phyloP scores from a whole-genome alignment of 2,329 filamentous ascomycete species.

The Penicillium thymicola region DNA sequence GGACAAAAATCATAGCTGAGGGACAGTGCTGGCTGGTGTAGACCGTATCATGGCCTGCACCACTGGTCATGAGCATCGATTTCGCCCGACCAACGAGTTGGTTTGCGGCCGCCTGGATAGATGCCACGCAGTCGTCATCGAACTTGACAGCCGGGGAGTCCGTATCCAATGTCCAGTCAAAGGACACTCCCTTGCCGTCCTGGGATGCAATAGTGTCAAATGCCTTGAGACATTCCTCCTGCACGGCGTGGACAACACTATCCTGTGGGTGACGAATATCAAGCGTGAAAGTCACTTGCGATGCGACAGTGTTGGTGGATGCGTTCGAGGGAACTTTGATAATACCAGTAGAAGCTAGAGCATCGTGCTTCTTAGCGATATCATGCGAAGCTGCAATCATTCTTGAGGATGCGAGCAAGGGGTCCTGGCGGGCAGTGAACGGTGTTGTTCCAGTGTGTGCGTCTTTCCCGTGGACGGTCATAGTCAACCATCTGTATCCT shows the following conservation, averaged over 20 bases:
- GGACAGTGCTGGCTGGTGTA: constrained; percentile 54
- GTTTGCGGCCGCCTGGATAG: constrained; percentile 56
- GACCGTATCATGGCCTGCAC: constrained; percentile 60
- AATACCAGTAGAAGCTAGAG: constrained; percentile 64
- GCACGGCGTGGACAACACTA: constrained; percentile 53
- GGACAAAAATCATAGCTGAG: constrained; percentile 63
- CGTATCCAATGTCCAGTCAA: constrained; percentile 59
- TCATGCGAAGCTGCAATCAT: constrained; percentile 63
- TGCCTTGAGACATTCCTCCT: constrained; percentile 51
- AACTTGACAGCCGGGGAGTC: constrained; percentile 58
- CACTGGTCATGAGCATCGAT: constrained; percentile 51
- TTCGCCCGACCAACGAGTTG: constrained; percentile 52
- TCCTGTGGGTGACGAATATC: constrained; percentile 62
- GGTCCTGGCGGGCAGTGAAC: constrained; percentile 59
- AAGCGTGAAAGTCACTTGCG: constrained; percentile 60
- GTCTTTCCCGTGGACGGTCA: constrained; percentile 62
- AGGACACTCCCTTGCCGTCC: constrained; percentile 48
- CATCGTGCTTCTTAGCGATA: constrained; percentile 55
- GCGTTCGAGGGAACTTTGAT: constrained; percentile 58
- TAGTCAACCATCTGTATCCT: constrained; percentile 66
- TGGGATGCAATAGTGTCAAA: constrained; percentile 57
- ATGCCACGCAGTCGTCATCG: constrained; percentile 59
- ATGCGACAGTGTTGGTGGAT: constrained; percentile 66
- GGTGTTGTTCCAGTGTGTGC: constrained; percentile 70
- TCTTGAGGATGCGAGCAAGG: constrained; percentile 60